Percentiles rank a stretch among this genome's conserved stretches.
phyloP scores from a whole-genome alignment of 352 stramenopile genomes.

The Globisporangium paroecandrum region DNA sequence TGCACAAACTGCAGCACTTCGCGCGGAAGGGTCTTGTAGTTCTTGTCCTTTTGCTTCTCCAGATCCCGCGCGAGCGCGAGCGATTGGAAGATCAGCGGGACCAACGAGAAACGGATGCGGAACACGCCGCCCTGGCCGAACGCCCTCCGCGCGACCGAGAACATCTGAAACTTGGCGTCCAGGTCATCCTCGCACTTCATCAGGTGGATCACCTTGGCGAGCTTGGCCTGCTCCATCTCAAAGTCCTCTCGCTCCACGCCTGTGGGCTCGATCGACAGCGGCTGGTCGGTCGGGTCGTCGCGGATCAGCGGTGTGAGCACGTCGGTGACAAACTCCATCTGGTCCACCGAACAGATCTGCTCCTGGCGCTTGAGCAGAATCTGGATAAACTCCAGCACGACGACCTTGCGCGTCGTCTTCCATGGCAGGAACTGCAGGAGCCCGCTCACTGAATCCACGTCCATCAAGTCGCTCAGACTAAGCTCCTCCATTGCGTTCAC shows the following conservation, averaged over 20 bases:
- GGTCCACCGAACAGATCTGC: conserved; percentile 25
- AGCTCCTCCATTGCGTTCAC: conserved; percentile 24
- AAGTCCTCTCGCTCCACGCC: conserved; percentile 41
- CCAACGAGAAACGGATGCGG: conserved; percentile 90
- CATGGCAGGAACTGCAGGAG: conserved; percentile 47
- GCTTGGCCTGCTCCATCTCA: conserved; percentile 85
- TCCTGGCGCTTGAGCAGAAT: conserved; percentile 43
- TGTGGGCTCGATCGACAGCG: conserved; percentile 21
- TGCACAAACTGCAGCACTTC: conserved; percentile 98
- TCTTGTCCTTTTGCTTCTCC: conserved; percentile 15
- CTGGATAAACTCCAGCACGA: conserved; percentile 47
- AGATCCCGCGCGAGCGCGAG: conserved; percentile 77
- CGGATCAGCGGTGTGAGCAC: conserved; percentile 90
- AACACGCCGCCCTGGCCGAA: conserved; percentile 85
- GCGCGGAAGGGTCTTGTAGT: conserved; percentile 58
- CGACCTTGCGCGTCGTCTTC: conserved; percentile 48
- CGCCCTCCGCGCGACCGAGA: conserved; percentile 55
- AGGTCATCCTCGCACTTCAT: conserved; percentile 79
- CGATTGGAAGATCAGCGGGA: conserved; percentile 91
- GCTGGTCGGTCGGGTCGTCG: conserved; percentile 54
- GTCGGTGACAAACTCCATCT: conserved; percentile 57
- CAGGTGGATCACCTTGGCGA: conserved; percentile 94
- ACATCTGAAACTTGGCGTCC: conserved; percentile 54
- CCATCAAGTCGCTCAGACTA: conserved; percentile 35
- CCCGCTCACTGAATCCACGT: conserved; percentile 31